phyloP scores from a whole-genome alignment of 2,329 filamentous ascomycete genomes.

The Elsinoe australis region DNA sequence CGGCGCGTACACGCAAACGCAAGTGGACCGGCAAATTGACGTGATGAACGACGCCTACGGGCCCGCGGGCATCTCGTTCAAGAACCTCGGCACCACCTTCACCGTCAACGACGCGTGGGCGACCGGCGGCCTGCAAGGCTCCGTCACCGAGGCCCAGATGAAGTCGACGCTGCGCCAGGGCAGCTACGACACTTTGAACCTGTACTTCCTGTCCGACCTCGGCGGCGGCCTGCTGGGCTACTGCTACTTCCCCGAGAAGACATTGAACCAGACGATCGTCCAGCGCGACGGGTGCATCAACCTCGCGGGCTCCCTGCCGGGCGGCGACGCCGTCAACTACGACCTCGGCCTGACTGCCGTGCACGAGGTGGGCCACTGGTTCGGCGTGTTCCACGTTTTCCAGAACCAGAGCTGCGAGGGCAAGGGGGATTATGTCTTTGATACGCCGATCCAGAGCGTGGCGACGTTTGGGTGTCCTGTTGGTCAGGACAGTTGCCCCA shows the following conservation, averaged over 20 bases:
- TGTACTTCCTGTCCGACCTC: slow-evolving; percentile 54
- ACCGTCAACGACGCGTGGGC: slow-evolving; percentile 51
- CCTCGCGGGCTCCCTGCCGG: slow-evolving; percentile 49
- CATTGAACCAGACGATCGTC: slow-evolving; percentile 35
- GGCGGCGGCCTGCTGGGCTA: slow-evolving; percentile 43
- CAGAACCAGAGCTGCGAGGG: slow-evolving; percentile 36
- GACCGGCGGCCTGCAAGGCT: slow-evolving; percentile 34
- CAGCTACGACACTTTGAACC: slow-evolving; percentile 48
- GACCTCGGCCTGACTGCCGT: slow-evolving; percentile 41
- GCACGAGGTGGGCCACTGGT: slow-evolving; percentile 40
- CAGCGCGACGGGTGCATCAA: slow-evolving; percentile 50
- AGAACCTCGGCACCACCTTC: slow-evolving; percentile 42
- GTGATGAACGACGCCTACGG: slow-evolving; percentile 40
- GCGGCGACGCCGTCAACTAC: slow-evolving; percentile 43
- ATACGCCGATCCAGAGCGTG: slow-evolving; percentile 35
- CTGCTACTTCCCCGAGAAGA: slow-evolving; percentile 43
- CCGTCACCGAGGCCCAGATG: slow-evolving; percentile 42
- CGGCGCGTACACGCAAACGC: slow-evolving; percentile 34
- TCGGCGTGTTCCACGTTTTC: slow-evolving; percentile 39
- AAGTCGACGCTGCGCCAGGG: slow-evolving; percentile 48
- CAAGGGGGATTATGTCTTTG: slow-evolving; percentile 37
- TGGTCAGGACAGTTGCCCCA: slow-evolving; percentile 46
- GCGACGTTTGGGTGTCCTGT: slow-evolving; percentile 48
- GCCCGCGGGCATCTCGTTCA: slow-evolving; percentile 46
- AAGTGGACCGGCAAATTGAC: slow-evolving; percentile 34